These are phyloP conservation scores for Acanthamoeba castellanii DNA, from an alignment of 208 protist genomes.

Conservation along the genomic window DNA sequence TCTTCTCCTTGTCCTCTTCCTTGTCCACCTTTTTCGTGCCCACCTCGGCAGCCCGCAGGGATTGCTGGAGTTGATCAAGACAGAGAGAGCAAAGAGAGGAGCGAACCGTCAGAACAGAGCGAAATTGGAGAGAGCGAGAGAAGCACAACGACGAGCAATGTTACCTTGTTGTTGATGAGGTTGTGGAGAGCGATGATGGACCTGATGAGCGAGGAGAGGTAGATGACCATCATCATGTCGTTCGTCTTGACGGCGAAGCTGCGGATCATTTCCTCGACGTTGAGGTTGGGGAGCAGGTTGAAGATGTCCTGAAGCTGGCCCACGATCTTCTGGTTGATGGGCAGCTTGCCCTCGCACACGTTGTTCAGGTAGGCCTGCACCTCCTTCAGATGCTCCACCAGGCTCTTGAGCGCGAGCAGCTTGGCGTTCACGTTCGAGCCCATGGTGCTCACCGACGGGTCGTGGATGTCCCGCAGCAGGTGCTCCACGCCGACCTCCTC, in stretches of 20 bases:
- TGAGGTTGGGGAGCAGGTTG: constrained; percentile 95
- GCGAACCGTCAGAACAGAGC: background rate
- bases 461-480: constrained; percentile 94
- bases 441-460: constrained; percentile 96
- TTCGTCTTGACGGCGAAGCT: constrained; percentile 90
- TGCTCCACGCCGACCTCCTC: constrained; percentile 99
- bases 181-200: constrained; percentile 94
- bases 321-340: constrained; percentile 94
- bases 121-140: background rate
- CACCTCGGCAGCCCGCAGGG: background rate
- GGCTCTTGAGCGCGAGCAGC: constrained; percentile 94
- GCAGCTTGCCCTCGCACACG: constrained; percentile 89
- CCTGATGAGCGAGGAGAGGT: constrained; percentile 93
- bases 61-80: background rate
- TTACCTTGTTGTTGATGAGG: constrained; percentile 95
- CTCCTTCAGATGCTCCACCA: constrained; percentile 87
- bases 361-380: constrained; percentile 88
- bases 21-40: constrained; percentile 1
- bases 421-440: constrained; percentile 95
- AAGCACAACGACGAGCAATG: too few relatives aligned
- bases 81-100: background rate
- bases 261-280: constrained; percentile 85
- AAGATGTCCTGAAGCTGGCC: constrained; percentile 94
- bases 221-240: constrained; percentile 91
- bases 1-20: constrained; percentile 53